These are phyloP conservation scores for Inga laurina DNA, from an alignment of 306 rosid genomes.

Conservation along the genomic window DNA sequence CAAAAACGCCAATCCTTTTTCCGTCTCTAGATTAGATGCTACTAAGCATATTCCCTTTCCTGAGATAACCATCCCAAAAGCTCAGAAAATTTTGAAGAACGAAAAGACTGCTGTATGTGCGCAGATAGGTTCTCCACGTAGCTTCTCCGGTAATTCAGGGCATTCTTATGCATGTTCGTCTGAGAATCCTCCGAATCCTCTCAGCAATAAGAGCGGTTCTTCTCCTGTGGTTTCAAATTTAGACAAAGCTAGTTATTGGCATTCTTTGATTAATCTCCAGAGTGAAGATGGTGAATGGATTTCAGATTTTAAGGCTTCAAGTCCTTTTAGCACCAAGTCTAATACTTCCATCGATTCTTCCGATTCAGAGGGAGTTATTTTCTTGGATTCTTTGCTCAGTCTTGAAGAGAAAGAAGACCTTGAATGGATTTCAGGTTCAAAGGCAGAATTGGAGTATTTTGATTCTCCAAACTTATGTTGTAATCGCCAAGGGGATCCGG, in stretches of 20 bases:
- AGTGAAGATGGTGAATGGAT: conserved; percentile 45
- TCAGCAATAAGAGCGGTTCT: conserved; percentile 9
- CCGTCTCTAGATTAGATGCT: background rate
- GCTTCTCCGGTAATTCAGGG: background rate
- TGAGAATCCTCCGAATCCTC: background rate
- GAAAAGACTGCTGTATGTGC: background rate
- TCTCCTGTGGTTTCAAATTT: conserved; percentile 27
- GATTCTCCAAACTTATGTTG: background rate
- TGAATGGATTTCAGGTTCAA: conserved; percentile 31
- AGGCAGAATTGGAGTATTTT: conserved; percentile 6
- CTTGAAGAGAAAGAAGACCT: conserved; percentile 37
- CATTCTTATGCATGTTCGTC: background rate
- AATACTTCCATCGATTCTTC: conserved; percentile 31
- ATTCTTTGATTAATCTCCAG: conserved; percentile 48
- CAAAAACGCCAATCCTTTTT: conserved; percentile 11
- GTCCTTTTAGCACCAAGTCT: conserved; percentile 28
- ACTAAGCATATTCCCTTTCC: conserved; percentile 11
- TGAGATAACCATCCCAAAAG: background rate
- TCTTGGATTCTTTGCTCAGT: conserved; percentile 37
- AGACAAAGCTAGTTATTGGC: conserved; percentile 29
- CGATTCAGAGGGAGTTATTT: conserved; percentile 24
- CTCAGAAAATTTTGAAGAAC: background rate
- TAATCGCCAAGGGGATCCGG: background rate
- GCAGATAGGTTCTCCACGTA: background rate
- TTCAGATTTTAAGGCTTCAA: conserved; percentile 34